phyloP scores from a whole-genome alignment of 129 eudicot species.

The Artemisia tridentata region DNA sequence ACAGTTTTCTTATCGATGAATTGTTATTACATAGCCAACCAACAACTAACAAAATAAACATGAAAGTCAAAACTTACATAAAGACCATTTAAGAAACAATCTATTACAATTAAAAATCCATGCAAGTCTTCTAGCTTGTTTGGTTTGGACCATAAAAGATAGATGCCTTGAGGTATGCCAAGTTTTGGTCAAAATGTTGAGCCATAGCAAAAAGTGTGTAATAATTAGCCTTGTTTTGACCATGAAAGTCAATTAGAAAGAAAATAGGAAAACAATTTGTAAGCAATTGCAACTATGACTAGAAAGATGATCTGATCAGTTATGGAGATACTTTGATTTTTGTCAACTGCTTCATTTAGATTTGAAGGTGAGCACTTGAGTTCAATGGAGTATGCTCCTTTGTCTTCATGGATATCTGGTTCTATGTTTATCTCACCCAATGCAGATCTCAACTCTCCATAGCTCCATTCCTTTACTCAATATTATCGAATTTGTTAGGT shows the following conservation, averaged over 20 bases:
- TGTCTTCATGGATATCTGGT: constrained; percentile 47
- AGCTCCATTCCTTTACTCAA: constrained; percentile 63
- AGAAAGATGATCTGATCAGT: constrained; percentile 53
- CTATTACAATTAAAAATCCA: constrained; percentile 16
- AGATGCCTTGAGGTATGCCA: constrained; percentile 23
- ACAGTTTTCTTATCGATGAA: no score
- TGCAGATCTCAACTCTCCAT: constrained; percentile 58
- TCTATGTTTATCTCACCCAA: constrained; percentile 58
- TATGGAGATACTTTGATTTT: constrained; percentile 42
- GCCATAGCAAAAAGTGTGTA: not conserved
- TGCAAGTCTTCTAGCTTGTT: constrained; percentile 24
- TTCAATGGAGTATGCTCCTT: constrained; percentile 62
- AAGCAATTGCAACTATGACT: constrained; percentile 42
- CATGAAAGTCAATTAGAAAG: constrained; percentile 26
- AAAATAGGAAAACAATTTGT: constrained; percentile 41
- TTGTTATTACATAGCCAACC: not conserved
- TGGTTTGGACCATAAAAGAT: constrained; percentile 19
- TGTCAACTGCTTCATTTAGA: constrained; percentile 39
- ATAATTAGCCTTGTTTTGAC: constrained; percentile 12
- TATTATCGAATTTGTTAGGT: constrained; percentile 20
- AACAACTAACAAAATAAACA: constrained; percentile 19
- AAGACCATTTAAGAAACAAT: constrained; percentile 18
- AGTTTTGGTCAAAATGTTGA: constrained; percentile 10
- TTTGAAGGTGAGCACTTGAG: constrained; percentile 57
- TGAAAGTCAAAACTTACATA: not conserved